Base-by-base conservation (phyloP, 495 filamentous ascomycete genomes). In the Achaetomiella virescens region DNA sequence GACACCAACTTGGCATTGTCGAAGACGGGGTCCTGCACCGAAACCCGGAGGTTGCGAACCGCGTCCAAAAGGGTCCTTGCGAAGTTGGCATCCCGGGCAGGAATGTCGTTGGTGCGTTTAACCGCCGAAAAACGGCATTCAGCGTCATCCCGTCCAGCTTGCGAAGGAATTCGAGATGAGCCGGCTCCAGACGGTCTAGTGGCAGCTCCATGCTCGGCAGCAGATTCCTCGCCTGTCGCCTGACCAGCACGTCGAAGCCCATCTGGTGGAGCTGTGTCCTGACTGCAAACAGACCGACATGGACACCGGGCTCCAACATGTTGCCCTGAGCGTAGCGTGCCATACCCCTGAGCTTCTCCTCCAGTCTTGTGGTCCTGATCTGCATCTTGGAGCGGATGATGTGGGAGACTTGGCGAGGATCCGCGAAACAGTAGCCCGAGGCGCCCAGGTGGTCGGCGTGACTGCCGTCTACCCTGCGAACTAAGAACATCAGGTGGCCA, bases 401-500 rank as follows among this genome's bases (percentile, higher is more conserved):
- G 4, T 77, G 78, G 11, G 80, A 74, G n/a, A 96, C 82, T 45
- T 90, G 85, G 21, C 78, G 76, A 18, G 86, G 72, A 7, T 79
- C 74, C 6, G 88, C 86, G 58, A 96, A 96, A 14, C 84, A 79
- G 64, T 82, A 93, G 0, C 91, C 91, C n/a, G 76, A 70, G 2
- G 84, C 81, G 54, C 83, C 77, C n/a, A 96, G 71, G 20, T 78
- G 79, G 48, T 75, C 68, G 7, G 81, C 87, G 0, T 73, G 69
- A 35, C 47, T 27, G 49, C 72, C 77, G 25, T 80, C 75, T 3
- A 88, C 74, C 33, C 76, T 77, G 14, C 85, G 85, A n/a, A 91
- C 85, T 20, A 92, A 77, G 58, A 95, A 91, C 59, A 96, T 80
- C 46, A 91, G 69, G 51, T 91, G 86, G 6, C 90, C 90, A 48